phyloP scores from a whole-genome alignment of 78 protist genomes.

The Planoprotostelium fungivorum region DNA sequence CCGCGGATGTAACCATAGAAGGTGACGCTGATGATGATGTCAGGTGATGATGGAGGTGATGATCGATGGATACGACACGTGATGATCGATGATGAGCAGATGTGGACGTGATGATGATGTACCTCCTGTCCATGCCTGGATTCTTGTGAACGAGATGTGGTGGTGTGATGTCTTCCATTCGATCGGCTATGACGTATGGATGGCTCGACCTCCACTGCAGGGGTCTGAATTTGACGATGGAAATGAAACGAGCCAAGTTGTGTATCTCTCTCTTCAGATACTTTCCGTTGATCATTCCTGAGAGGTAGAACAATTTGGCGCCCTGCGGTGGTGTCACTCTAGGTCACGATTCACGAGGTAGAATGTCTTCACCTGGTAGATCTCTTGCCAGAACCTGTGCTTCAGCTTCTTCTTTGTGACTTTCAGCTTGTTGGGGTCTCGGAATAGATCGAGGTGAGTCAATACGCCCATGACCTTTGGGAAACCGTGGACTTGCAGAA shows the following conservation, averaged over 20 bases:
- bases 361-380: constrained; percentile 65
- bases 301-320: constrained; percentile 95
- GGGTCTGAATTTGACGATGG: constrained; percentile 87
- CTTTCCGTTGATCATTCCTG: constrained; percentile 80
- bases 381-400: constrained; percentile 95
- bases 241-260: constrained; percentile 95
- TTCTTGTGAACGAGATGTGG: constrained; percentile 63
- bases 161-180: constrained; percentile 93
- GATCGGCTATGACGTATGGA: constrained; percentile 93
- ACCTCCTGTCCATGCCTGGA: constrained; percentile 61
- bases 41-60: not conserved
- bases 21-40: not conserved
- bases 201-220: constrained; percentile 93
- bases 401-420: constrained; percentile 85
- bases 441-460: constrained; percentile 95
- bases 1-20: constrained; percentile 96
- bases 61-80: not conserved
- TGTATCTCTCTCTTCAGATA: constrained; percentile 85
- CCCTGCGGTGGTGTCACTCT: too few species aligned
- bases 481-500: constrained; percentile 95
- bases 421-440: constrained; percentile 68
- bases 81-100: constrained; percentile 5
- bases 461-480: constrained; percentile 95
- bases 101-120: not conserved
- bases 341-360: too few species aligned